Conservation (phyloP, 2,329 filamentous ascomycete species). For the Alternaria sp. region DNA sequence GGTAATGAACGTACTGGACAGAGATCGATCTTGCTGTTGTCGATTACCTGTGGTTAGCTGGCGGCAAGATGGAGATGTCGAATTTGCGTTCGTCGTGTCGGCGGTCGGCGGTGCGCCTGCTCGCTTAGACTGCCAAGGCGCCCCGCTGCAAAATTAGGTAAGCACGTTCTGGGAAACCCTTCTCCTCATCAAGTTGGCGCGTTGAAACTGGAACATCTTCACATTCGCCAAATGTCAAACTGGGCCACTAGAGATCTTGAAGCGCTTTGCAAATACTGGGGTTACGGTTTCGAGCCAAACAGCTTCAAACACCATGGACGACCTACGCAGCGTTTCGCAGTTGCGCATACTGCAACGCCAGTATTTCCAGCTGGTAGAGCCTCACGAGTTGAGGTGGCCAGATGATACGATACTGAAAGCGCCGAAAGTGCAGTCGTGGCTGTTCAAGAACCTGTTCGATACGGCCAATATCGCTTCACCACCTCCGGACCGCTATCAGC, state of each 20-base stretch:
- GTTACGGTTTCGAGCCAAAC: not conserved
- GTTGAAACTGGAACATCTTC: not conserved
- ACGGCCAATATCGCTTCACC: conserved; percentile 62
- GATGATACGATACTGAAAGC: conserved; percentile 65
- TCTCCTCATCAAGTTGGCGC: not conserved
- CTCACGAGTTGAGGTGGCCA: conserved; percentile 69
- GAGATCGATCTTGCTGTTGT: conserved; percentile 48
- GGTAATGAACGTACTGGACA: conserved; percentile 43
- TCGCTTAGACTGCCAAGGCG: conserved; percentile 26
- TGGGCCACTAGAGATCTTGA: conserved; percentile 1
- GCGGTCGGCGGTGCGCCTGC: conserved; percentile 23
- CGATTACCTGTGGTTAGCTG: conserved; percentile 43
- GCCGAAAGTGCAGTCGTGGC: conserved; percentile 68
- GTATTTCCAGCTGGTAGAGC: conserved; percentile 78
- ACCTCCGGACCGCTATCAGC: conserved; percentile 74
- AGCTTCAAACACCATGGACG: conserved; percentile 23
- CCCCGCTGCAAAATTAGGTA: conserved; percentile 35
- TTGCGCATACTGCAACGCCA: conserved; percentile 69
- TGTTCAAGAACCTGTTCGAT: conserved; percentile 74
- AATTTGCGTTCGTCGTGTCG: conserved; percentile 29
- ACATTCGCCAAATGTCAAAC: not conserved
- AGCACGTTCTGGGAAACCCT: conserved; percentile 22
- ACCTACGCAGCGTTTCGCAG: conserved; percentile 16
- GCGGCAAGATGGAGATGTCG: conserved; percentile 46
- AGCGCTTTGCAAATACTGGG: not conserved